phyloP scores from a whole-genome alignment of 2,329 filamentous ascomycete species.

The Neonectria magnoliae region DNA sequence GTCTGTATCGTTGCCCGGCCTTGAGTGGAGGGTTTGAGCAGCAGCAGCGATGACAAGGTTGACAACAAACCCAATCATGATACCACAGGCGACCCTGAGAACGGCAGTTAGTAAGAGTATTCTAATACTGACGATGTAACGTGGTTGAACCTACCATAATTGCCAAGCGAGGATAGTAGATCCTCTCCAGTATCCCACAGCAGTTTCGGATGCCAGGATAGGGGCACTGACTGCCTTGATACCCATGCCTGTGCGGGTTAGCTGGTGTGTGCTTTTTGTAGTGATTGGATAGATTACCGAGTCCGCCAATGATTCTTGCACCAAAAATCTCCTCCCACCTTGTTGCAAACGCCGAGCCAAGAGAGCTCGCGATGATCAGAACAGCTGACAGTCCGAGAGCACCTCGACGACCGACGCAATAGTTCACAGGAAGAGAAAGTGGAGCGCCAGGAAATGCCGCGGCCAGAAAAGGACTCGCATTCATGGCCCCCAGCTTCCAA shows the following conservation, averaged over 20 bases:
- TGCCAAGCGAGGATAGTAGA: constrained; percentile 60
- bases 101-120: constrained; percentile 34
- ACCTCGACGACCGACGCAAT: constrained; percentile 50
- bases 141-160: constrained; percentile 50
- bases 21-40: constrained; percentile 10
- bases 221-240: constrained; percentile 60
- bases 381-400: constrained; percentile 51
- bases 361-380: constrained; percentile 50
- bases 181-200: constrained; percentile 59
- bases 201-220: constrained; percentile 58
- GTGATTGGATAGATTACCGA: constrained; percentile 18
- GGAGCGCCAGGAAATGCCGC: constrained; percentile 50
- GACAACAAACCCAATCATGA: constrained; percentile 38
- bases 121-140: constrained; percentile 42
- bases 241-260: constrained; percentile 52
- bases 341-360: constrained; percentile 46
- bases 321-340: constrained; percentile 46
- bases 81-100: constrained; percentile 38
- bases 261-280: neutral
- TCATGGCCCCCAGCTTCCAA: constrained; percentile 41
- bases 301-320: constrained; percentile 38
- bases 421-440: constrained; percentile 51
- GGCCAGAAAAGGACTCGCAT: constrained; percentile 47
- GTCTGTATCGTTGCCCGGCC: neutral
- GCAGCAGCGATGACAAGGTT: constrained; percentile 32